phyloP scores from a whole-genome alignment of 768 basidiomycete genomes.

The Termitomyces sp. region DNA sequence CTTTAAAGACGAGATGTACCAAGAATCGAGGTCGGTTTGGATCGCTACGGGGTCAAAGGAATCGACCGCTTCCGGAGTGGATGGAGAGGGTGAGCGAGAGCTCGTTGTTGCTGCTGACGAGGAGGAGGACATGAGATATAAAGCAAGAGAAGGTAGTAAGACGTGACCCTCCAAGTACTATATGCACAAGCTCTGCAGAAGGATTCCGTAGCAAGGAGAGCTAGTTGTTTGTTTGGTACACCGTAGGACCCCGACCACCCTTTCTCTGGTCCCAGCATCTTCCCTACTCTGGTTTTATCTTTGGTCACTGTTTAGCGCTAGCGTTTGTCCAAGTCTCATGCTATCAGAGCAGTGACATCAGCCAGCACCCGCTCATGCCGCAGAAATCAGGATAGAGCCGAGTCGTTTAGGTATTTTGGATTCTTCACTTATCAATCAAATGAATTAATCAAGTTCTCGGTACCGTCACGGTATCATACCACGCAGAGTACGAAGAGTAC shows the following conservation, averaged over 20 bases:
- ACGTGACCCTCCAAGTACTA: background rate
- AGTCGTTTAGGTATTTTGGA: too few species aligned
- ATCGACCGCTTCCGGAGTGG: constrained; percentile 62
- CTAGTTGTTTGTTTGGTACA: constrained; percentile 10
- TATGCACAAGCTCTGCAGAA: background rate
- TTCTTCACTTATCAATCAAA: too few species aligned
- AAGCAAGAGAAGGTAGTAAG: background rate
- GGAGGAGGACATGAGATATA: constrained; percentile 53
- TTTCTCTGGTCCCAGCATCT: background rate
- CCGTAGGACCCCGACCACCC: constrained; percentile 7
- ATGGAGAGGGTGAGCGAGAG: constrained; percentile 70
- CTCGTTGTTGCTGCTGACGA: constrained; percentile 47
- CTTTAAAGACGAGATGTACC: constrained; percentile 45
- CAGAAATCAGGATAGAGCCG: too few species aligned
- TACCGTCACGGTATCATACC: too few species aligned
- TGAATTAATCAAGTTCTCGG: too few species aligned
- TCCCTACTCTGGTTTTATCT: background rate
- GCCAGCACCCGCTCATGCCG: background rate
- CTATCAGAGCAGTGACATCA: background rate
- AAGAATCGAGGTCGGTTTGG: constrained; percentile 46
- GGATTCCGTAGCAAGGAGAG: constrained; percentile 8
- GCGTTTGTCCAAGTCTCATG: background rate
- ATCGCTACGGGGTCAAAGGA: constrained; percentile 39
- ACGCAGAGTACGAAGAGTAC: too few species aligned
- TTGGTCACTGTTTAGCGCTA: background rate